Base-by-base conservation (phyloP, 129 eudicot species). In the Chrysanthemum lavandulifolium region DNA sequence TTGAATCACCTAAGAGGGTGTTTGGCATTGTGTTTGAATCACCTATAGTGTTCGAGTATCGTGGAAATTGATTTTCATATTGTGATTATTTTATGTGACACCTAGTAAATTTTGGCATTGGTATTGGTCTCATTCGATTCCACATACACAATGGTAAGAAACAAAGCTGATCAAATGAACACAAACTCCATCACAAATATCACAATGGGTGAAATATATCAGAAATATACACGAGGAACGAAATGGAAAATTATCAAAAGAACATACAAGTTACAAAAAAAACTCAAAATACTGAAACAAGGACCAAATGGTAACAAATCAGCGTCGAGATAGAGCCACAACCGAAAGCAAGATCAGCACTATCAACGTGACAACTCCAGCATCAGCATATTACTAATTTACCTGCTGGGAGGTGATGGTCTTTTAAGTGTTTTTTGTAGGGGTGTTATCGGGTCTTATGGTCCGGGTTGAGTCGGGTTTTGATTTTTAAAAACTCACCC, bases 321-420 rank as follows among this genome's bases (percentile, higher is more conserved):
- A 82, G 50, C 76, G 82, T 50, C 96, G 79, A 27, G 94, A 81
- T 66, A 90, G 87, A 27, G 97, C 92, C 16, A 80, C 76, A 45
- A 88, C 91, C 2, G 95, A 88, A 43, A 91, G 71, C 49, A 86
- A 54, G n/a, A n/a, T n/a, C n/a, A n/a, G n/a, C n/a, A n/a, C n/a
- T n/a, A n/a, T n/a, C n/a, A n/a, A n/a, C n/a, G n/a, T n/a, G n/a
- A n/a, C n/a, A n/a, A n/a, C n/a, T n/a, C n/a, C n/a, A n/a, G n/a
- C n/a, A n/a, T n/a, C n/a, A n/a, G n/a, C n/a, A n/a, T n/a, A n/a
- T n/a, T n/a, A n/a, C n/a, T n/a, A n/a, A n/a, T n/a, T n/a, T n/a
- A n/a, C n/a, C n/a, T n/a, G n/a, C n/a, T n/a, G n/a, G n/a, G n/a
- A n/a, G n/a, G n/a, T n/a, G n/a, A n/a, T n/a, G n/a, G n/a, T n/a